Conservation (phyloP, 2,329 filamentous ascomycete genomes). For the Lasiodiplodia gonubiensis region DNA sequence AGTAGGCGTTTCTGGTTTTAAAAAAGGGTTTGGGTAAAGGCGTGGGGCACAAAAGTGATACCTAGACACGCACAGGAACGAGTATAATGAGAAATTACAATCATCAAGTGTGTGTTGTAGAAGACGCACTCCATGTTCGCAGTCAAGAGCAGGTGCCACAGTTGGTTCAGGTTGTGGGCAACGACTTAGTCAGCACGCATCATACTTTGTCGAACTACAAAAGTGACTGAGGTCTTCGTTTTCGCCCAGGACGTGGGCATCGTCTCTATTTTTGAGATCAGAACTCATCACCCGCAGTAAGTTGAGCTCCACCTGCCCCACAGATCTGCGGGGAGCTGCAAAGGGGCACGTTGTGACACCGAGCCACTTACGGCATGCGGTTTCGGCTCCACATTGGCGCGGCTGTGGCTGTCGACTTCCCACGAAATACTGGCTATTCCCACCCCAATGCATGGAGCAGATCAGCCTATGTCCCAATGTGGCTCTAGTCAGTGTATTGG, state of each 20-base stretch:
- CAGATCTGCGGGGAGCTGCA: neutral
- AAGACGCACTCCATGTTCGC: neutral
- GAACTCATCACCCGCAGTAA: neutral
- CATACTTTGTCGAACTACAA: neutral
- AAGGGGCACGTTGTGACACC: neutral
- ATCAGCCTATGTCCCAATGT: neutral
- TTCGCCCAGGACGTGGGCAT: neutral
- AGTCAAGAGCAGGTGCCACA: neutral
- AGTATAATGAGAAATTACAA: neutral
- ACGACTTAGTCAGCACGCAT: neutral
- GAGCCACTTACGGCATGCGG: neutral
- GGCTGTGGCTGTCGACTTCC: neutral
- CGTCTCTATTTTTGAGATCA: neutral
- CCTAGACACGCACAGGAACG: conserved; percentile 7
- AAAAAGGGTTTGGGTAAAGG: neutral
- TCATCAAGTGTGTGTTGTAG: neutral
- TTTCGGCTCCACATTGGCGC: conserved; percentile 21
- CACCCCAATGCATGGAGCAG: neutral
- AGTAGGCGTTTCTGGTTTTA: neutral
- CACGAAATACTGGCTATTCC: neutral
- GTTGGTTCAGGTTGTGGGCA: neutral
- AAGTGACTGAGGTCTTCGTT: neutral
- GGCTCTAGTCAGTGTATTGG: neutral
- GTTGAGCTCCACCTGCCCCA: neutral
- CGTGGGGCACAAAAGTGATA: conserved; percentile 15